Evolutionary conservation across 108 stramenopile species (phyloP).

Genomic region (Nannochloropsis gaditana): DNA sequence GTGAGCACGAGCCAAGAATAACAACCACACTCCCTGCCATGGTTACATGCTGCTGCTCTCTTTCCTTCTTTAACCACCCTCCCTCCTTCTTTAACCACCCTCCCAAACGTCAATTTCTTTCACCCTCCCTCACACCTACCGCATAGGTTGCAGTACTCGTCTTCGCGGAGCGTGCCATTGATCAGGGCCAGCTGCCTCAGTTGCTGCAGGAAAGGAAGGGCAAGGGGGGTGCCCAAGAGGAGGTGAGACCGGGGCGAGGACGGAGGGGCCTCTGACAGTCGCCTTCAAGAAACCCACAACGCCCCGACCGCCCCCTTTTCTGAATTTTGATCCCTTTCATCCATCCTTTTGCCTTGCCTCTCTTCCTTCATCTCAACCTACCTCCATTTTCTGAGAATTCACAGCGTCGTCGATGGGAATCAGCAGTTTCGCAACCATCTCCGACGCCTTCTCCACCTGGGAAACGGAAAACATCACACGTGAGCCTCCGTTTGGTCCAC

Average conservation of each 20-base stretch:
- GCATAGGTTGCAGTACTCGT: conserved; percentile 92
- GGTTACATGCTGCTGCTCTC: neutral
- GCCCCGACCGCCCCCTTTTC: no score
- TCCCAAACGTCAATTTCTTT: neutral
- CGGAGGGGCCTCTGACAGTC: no score
- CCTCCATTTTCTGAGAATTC: conserved; percentile 80
- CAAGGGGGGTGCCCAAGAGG: neutral
- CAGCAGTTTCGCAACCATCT: conserved; percentile 84
- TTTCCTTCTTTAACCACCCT: neutral
- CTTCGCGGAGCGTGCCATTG: conserved; percentile 96
- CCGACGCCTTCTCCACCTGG: conserved; percentile 71
- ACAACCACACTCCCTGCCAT: no score
- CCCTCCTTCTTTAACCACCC: neutral
- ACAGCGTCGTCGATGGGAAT: conserved; percentile 92
- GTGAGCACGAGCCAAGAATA: neutral
- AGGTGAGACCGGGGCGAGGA: neutral
- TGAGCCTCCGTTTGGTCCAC: neutral
- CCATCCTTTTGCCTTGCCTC: conserved; percentile 7
- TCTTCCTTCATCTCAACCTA: conserved; percentile 49
- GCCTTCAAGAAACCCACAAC: neutral
- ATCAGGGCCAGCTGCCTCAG: conserved; percentile 89
- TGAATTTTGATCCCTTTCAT: no score
- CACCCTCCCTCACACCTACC: conserved; percentile 35
- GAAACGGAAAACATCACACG: neutral
- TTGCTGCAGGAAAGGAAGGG: conserved; percentile 52